Conservation (phyloP, 2,329 filamentous ascomycete species). For the Fusarium napiforme region DNA sequence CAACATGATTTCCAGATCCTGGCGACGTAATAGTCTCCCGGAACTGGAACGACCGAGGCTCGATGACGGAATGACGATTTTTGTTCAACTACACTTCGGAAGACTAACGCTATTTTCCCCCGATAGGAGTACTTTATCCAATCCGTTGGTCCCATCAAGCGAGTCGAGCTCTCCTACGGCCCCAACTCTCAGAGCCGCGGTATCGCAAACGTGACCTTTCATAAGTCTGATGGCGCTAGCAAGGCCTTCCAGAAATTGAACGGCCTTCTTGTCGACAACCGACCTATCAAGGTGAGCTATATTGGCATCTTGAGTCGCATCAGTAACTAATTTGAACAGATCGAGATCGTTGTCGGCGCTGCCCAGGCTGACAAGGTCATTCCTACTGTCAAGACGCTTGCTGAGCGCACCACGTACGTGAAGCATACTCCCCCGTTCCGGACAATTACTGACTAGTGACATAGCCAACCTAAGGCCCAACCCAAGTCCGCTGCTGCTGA, state of each 20-base stretch:
- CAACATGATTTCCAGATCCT: slow-evolving; percentile 31
- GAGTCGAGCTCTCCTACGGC: slow-evolving; percentile 90
- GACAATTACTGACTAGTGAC: slow-evolving; percentile 18
- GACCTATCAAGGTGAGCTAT: slow-evolving; percentile 82
- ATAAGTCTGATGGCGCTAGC: slow-evolving; percentile 80
- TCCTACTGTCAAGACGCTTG: slow-evolving; percentile 75
- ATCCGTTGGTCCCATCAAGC: slow-evolving; percentile 90
- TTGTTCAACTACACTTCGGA: slow-evolving; percentile 48
- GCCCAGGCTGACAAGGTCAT: slow-evolving; percentile 75
- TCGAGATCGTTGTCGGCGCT: slow-evolving; percentile 90
- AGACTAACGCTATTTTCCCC: slow-evolving; percentile 74
- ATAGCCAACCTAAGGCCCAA: slow-evolving; percentile 58
- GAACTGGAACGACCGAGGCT: slow-evolving; percentile 48
- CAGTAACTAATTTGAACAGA: slow-evolving; percentile 61
- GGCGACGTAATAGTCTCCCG: slow-evolving; percentile 41
- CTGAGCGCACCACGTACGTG: slow-evolving; percentile 81
- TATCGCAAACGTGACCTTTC: slow-evolving; percentile 89
- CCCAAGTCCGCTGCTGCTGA: slow-evolving; percentile 83
- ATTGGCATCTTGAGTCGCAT: neutral
- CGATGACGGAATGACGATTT: slow-evolving; percentile 47
- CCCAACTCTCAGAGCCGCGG: slow-evolving; percentile 92
- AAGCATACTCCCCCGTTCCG: neutral
- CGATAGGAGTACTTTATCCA: slow-evolving; percentile 95
- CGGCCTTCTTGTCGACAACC: slow-evolving; percentile 88
- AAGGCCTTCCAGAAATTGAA: slow-evolving; percentile 88